phyloP scores from a whole-genome alignment of 805 yeast species.

The Yamadazyma kitorensis region DNA sequence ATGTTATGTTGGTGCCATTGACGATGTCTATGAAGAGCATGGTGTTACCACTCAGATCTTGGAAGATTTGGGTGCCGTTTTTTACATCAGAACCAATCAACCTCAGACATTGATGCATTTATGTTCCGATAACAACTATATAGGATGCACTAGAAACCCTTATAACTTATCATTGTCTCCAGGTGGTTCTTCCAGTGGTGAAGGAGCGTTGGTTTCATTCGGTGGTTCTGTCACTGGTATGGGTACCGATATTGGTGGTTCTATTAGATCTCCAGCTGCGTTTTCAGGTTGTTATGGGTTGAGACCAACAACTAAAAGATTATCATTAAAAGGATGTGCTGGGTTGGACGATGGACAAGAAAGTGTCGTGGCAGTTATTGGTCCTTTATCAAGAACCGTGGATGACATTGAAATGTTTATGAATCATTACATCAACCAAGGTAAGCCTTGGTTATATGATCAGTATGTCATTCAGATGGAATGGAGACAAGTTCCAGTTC shows the following conservation, averaged over 20 bases:
- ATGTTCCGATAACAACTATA: constrained; percentile 38
- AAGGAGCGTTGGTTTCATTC: constrained; percentile 40
- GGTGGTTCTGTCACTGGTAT: constrained; percentile 40
- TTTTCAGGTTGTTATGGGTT: constrained; percentile 39
- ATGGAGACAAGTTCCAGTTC: constrained; percentile 48
- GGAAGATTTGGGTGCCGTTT: constrained; percentile 42
- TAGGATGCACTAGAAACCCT: constrained; percentile 35
- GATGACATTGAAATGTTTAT: constrained; percentile 70
- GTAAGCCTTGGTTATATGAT: constrained; percentile 61
- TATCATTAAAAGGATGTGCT: constrained; percentile 41
- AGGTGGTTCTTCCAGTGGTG: constrained; percentile 47
- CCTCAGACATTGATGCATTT: constrained; percentile 46
- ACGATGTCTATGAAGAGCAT: constrained; percentile 26
- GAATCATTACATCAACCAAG: constrained; percentile 59
- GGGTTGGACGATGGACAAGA: constrained; percentile 61
- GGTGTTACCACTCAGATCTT: constrained; percentile 30
- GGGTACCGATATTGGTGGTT: constrained; percentile 45
- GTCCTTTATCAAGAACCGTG: constrained; percentile 63
- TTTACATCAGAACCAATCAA: constrained; percentile 40
- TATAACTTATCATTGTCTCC: constrained; percentile 35
- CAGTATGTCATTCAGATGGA: constrained; percentile 45
- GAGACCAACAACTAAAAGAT: constrained; percentile 38
- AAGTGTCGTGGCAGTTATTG: constrained; percentile 59
- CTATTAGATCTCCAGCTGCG: constrained; percentile 43
- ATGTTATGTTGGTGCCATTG: constrained; percentile 34